Percentiles rank a stretch among this genome's conserved stretches.
These are phyloP conservation scores for Candida methanosorbosa DNA, from an alignment of 805 yeast species.

Conservation along the genomic window DNA sequence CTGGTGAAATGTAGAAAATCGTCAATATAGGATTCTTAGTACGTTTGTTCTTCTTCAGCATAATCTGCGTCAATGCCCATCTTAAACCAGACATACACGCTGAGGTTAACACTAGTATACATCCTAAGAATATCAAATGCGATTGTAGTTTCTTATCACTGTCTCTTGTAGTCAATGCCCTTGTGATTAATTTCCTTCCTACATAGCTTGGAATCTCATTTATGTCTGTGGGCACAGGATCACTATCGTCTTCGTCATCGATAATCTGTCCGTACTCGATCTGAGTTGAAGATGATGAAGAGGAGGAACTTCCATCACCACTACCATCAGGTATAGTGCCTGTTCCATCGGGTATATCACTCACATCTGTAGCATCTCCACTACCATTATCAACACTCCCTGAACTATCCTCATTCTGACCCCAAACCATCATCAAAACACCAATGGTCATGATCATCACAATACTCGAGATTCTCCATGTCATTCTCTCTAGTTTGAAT, in stretches of 20 bases:
- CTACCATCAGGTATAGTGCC: background rate
- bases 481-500: slow-evolving; percentile 68
- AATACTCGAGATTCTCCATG: slow-evolving; percentile 57
- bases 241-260: slow-evolving; percentile 8
- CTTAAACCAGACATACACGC: slow-evolving; percentile 82
- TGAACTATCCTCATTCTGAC: slow-evolving; percentile 28
- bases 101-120: slow-evolving; percentile 65
- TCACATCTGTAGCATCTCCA: too few relatives aligned
- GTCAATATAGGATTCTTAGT: slow-evolving; percentile 75
- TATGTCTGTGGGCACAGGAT: background rate
- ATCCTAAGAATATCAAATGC: slow-evolving; percentile 41
- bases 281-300: slow-evolving; percentile 9
- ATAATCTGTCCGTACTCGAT: slow-evolving; percentile 14
- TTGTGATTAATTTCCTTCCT: slow-evolving; percentile 4
- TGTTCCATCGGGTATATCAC: too few relatives aligned
- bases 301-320: background rate
- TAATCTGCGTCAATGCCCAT: slow-evolving; percentile 90
- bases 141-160: slow-evolving; percentile 8
- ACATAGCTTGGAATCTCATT: slow-evolving; percentile 3
- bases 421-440: slow-evolving; percentile 79
- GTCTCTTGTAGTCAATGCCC: slow-evolving; percentile 2
- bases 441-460: slow-evolving; percentile 77
- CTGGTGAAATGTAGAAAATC: slow-evolving; percentile 76
- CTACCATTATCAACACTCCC: too few relatives aligned
- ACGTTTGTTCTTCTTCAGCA: slow-evolving; percentile 51